Conservation (phyloP, 768 basidiomycete genomes). For the Boletus huronensis region DNA sequence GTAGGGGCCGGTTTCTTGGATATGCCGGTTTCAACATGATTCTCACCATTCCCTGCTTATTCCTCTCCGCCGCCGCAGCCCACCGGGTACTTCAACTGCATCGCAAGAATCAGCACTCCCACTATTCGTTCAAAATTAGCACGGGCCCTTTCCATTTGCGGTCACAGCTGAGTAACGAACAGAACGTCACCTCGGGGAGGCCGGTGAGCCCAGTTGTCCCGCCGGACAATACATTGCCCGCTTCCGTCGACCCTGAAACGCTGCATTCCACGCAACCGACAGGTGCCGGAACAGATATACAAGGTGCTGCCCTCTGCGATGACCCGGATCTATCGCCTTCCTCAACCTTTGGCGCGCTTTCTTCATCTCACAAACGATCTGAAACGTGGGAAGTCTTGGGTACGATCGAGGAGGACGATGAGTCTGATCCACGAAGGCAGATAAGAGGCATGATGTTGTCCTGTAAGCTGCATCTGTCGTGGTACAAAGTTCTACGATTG, state of each 20-base stretch:
- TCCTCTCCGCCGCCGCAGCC: slow-evolving; percentile 37
- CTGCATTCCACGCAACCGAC: background rate
- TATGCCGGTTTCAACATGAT: slow-evolving; percentile 57
- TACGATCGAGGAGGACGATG: background rate
- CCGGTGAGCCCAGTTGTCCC: slow-evolving; percentile 15
- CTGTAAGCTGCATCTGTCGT: slow-evolving; percentile 4
- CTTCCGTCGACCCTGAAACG: slow-evolving; percentile 2
- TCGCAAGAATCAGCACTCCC: slow-evolving; percentile 17
- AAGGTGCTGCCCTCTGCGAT: background rate
- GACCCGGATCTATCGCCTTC: background rate
- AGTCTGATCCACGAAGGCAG: background rate
- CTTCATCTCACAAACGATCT: background rate
- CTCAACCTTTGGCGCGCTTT: background rate
- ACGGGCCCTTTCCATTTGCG: background rate
- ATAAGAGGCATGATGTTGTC: slow-evolving; percentile 1
- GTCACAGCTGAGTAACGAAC: background rate
- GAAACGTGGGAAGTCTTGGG: slow-evolving; percentile 6
- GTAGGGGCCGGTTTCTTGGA: slow-evolving; percentile 61
- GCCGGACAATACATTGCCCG: slow-evolving; percentile 21
- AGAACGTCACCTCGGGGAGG: background rate
- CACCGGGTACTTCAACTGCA: slow-evolving; percentile 18
- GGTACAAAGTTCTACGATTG: background rate
- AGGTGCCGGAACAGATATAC: background rate
- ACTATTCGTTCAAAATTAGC: background rate
- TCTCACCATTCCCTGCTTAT: slow-evolving; percentile 49